These are phyloP conservation scores for Juglanconis sp. DNA, from an alignment of 2,329 filamentous ascomycete species.

Conservation along the genomic window DNA sequence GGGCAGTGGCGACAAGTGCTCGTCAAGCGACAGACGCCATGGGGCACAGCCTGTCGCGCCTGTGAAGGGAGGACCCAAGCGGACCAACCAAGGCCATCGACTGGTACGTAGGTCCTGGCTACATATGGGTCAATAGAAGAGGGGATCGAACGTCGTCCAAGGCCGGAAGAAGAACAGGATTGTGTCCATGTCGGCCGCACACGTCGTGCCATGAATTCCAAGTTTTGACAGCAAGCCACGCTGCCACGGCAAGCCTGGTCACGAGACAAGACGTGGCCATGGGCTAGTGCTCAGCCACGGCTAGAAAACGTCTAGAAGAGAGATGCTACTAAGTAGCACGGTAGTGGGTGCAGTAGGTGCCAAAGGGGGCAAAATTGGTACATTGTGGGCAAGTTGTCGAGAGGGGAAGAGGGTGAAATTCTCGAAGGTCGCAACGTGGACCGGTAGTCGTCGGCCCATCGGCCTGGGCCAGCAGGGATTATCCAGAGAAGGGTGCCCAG, in stretches of 20 bases:
- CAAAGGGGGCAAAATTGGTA: not conserved
- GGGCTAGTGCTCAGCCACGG: not conserved
- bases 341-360: not conserved
- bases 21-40: not conserved
- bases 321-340: not conserved
- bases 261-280: not conserved
- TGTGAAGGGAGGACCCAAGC: too few relatives aligned
- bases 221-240: not conserved
- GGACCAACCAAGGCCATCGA: not conserved
- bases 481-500: not conserved
- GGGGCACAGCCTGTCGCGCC: not conserved
- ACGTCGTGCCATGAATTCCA: not conserved
- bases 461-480: not conserved
- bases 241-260: not conserved
- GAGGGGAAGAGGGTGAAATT: not conserved
- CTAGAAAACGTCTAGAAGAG: not conserved
- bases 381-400: not conserved
- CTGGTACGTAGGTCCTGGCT: not conserved
- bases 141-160: not conserved
- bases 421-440: not conserved
- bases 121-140: constrained; percentile 4
- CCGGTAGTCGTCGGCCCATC: not conserved
- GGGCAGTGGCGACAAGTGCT: not conserved
- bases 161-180: not conserved
- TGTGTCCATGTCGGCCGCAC: not conserved